Evolutionary conservation across 2,329 filamentous ascomycete species (phyloP).

Genomic region (Colletotrichum sp.): DNA sequence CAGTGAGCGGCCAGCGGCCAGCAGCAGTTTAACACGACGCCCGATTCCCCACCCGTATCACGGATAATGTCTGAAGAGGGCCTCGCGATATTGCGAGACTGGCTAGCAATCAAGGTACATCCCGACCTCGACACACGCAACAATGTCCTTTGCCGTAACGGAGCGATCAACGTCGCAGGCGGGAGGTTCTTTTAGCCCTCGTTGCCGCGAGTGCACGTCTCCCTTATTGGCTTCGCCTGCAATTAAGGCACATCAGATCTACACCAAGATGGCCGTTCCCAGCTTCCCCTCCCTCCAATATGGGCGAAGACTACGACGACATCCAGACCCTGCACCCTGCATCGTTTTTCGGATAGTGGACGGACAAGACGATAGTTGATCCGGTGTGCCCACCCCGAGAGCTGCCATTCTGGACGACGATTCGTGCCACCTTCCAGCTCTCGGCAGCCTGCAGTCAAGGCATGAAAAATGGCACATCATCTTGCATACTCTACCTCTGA

Average conservation of each 20-base stretch:
- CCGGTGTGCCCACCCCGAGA: conserved; percentile 7
- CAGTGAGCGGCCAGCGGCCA: conserved; percentile 2
- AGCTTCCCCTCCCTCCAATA: not conserved
- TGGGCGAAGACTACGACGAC: not conserved
- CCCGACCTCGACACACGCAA: not conserved
- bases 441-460: conserved; percentile 20
- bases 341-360: not conserved
- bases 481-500: conserved; percentile 18
- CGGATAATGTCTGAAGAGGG: conserved; percentile 14
- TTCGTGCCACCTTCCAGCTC: conserved; percentile 15
- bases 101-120: conserved; percentile 5
- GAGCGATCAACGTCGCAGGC: conserved; percentile 5
- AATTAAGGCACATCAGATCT: conserved; percentile 15
- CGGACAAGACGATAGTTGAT: conserved; percentile 3
- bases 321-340: conserved; percentile 11
- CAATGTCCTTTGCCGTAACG: not conserved
- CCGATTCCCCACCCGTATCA: conserved; percentile 11
- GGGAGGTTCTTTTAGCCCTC: conserved; percentile 16
- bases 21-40: conserved; percentile 14
- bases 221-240: conserved; percentile 1
- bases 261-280: conserved; percentile 1
- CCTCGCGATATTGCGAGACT: not conserved
- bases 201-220: conserved; percentile 16
- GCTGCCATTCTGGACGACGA: conserved; percentile 7
- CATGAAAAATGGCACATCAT: conserved; percentile 26